Evolutionary conservation across 495 filamentous ascomycete genomes (phyloP).

Genomic region (Recurvomyces mirabilis): DNA sequence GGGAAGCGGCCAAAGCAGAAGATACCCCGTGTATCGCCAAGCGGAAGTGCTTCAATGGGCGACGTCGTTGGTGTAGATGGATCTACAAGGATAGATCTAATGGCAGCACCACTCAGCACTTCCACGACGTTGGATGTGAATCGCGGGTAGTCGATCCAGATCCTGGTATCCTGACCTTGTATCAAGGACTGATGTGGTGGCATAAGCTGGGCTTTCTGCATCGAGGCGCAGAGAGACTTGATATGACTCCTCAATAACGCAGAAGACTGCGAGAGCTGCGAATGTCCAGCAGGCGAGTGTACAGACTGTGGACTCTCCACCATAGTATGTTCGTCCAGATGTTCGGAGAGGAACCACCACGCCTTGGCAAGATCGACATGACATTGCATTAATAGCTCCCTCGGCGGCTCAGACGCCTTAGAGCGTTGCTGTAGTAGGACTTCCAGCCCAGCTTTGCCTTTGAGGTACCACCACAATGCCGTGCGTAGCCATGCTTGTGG

Average conservation of each 20-base stretch:
- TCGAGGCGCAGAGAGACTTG: slow-evolving; percentile 62
- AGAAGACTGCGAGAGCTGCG: slow-evolving; percentile 9
- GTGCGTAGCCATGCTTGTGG: slow-evolving; percentile 48
- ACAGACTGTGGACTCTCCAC: slow-evolving; percentile 35
- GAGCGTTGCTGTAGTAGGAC: slow-evolving; percentile 28
- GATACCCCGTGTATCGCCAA: slow-evolving; percentile 55
- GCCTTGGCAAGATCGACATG: slow-evolving; percentile 70
- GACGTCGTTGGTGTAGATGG: slow-evolving; percentile 12
- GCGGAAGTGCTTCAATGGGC: slow-evolving; percentile 55
- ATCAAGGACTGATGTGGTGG: slow-evolving; percentile 47
- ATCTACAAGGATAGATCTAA: slow-evolving; percentile 37
- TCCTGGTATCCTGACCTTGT: slow-evolving; percentile 56
- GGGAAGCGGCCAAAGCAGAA: slow-evolving; percentile 69
- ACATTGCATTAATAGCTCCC: slow-evolving; percentile 28
- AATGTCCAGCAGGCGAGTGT: slow-evolving; percentile 24
- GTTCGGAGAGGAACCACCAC: slow-evolving; percentile 64
- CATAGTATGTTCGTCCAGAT: slow-evolving; percentile 33
- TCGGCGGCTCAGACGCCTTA: slow-evolving; percentile 29
- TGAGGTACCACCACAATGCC: slow-evolving; percentile 79
- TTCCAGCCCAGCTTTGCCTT: slow-evolving; percentile 63
- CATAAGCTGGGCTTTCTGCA: slow-evolving; percentile 69
- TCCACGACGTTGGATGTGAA: slow-evolving; percentile 56
- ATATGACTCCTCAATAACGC: slow-evolving; percentile 36
- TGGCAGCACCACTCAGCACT: slow-evolving; percentile 51
- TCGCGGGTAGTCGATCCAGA: slow-evolving; percentile 64